These are phyloP conservation scores for Pestalotiopsis sp. DNA, from an alignment of 2,329 filamentous ascomycete species.

Conservation along the genomic window DNA sequence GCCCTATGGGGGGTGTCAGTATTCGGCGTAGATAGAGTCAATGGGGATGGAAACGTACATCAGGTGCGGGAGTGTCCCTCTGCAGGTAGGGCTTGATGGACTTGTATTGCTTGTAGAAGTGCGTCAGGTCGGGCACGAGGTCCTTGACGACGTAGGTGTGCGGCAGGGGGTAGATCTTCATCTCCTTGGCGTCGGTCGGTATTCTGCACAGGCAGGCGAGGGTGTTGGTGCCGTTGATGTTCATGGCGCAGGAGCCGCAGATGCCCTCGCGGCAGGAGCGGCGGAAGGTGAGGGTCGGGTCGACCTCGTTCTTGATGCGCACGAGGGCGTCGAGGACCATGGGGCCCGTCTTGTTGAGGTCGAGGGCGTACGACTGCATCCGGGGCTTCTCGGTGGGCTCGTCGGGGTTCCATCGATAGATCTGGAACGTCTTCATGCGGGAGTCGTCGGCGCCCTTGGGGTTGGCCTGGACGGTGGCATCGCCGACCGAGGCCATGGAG, in stretches of 20 bases:
- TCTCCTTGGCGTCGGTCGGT: slow-evolving; percentile 78
- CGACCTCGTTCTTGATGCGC: slow-evolving; percentile 98
- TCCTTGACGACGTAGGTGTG: slow-evolving; percentile 99
- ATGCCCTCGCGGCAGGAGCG: slow-evolving; percentile 97
- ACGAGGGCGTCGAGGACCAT: slow-evolving; percentile 98
- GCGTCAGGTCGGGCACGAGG: slow-evolving; percentile 93
- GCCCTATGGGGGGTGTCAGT: slow-evolving; percentile 54
- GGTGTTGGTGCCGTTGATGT: slow-evolving; percentile 98
- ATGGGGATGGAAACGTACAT: slow-evolving; percentile 58
- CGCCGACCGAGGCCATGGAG: slow-evolving; percentile 55
- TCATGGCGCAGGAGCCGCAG: slow-evolving; percentile 98
- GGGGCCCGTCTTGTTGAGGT: slow-evolving; percentile 97
- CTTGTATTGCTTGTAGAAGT: slow-evolving; percentile 99
- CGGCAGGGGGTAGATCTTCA: slow-evolving; percentile 95
- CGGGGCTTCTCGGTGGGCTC: slow-evolving; percentile 86
- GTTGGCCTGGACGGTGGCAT: slow-evolving; percentile 63
- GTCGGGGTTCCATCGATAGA: slow-evolving; percentile 99
- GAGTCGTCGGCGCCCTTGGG: slow-evolving; percentile 56
- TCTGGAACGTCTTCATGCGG: slow-evolving; percentile 89
- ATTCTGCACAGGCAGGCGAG: slow-evolving; percentile 98
- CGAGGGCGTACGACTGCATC: slow-evolving; percentile 94
- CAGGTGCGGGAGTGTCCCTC: slow-evolving; percentile 77
- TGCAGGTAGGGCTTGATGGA: slow-evolving; percentile 99
- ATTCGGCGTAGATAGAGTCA: too few species aligned
- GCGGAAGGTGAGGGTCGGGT: slow-evolving; percentile 94